Evolutionary conservation across 768 basidiomycete genomes (phyloP), one percentile per base, ranked within the genome.

Genomic region (Xanthoconium purpureum): DNA sequence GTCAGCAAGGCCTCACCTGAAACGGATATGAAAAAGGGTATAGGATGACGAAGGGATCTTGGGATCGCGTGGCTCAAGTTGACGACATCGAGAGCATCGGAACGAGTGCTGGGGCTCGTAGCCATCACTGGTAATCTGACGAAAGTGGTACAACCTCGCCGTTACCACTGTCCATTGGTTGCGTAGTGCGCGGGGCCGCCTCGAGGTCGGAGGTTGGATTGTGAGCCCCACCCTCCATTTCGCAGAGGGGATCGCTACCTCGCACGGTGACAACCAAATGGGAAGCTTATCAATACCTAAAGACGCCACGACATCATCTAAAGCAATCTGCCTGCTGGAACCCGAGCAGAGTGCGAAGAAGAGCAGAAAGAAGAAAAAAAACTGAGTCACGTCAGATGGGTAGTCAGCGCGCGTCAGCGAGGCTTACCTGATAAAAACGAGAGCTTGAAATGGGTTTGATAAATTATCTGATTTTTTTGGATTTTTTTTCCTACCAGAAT

Each of bases 21-120:
- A 48, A 37, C 29, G 20, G 47, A 29, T 12, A 24, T 8, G 46
- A 24, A 24, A 56, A 43, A 10, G 58, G 58, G 56, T 59, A 59
- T 59, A 60, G 7, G 52, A 32, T 18, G 58, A 51, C 24, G 52
- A 58, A 35, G 45, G 32, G 49, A 37, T 14, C 38, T 37, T 36
- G 12, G n/a, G 18, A 24, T 24, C 24, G 33, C n/a, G 15, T 17
- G 48, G 30, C 43, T 40, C 40, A 53, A 33, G 37, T 14, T 12
- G 30, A 47, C 6, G 48, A 35, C 43, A 14, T 18, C 30, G 15
- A 29, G 39, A 29, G 18, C 37, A 37, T 39, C 17, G 8, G 15
- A 47, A 30, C 33, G 11, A 14, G 9, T 18, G 3, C n/a, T 0
- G 12, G 20, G 3, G 7, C 32, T 30, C 32, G 33, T 56, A 29